Evolutionary conservation across 257 asterid genomes (phyloP).

Genomic region (Lavandula angustifolia): DNA sequence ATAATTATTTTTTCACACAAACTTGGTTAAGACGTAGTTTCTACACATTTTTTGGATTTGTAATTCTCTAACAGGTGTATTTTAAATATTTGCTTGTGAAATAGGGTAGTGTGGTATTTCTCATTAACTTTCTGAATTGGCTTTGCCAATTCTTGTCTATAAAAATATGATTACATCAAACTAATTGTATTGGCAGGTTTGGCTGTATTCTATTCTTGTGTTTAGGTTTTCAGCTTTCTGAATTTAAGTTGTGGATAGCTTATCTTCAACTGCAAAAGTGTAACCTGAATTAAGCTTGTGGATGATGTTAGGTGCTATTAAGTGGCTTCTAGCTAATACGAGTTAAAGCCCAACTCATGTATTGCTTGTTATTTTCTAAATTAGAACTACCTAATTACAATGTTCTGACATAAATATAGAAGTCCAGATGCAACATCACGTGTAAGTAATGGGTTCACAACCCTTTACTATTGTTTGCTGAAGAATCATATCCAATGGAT

Average conservation of each 20-base stretch:
- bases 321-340: not conserved
- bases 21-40: not conserved
- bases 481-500: conserved; percentile 1
- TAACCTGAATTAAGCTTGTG: not conserved
- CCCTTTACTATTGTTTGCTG: not conserved
- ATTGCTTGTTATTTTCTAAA: not conserved
- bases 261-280: not conserved
- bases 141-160: not conserved
- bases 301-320: not conserved
- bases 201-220: not conserved
- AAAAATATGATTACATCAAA: not conserved
- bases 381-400: not conserved
- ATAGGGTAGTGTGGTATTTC: not conserved
- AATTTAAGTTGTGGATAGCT: not conserved
- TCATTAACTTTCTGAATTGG: not conserved
- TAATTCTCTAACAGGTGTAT: not conserved
- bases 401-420: not conserved
- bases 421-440: not conserved
- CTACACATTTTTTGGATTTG: not conserved
- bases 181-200: no score
- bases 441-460: not conserved
- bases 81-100: not conserved
- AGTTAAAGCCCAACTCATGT: not conserved
- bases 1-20: not conserved
- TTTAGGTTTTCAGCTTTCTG: not conserved